phyloP scores from a whole-genome alignment of 2,329 filamentous ascomycete species.

The Curvularia sp. region DNA sequence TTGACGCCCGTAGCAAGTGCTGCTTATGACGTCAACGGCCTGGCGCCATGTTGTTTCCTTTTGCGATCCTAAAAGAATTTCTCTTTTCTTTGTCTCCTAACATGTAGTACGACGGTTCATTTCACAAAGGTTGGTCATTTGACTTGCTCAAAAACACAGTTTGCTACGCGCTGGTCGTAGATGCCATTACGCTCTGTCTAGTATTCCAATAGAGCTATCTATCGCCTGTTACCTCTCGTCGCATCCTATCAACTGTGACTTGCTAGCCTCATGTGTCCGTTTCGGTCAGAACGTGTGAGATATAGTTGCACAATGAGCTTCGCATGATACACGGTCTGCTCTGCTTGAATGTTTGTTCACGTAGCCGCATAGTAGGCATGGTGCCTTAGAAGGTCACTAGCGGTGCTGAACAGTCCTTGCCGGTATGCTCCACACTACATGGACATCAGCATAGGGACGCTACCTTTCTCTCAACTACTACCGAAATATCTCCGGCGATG shows the following conservation, averaged over 20 bases:
- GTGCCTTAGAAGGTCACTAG: neutral
- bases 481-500: too few relatives aligned
- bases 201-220: neutral
- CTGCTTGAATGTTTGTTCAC: neutral
- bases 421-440: too few relatives aligned
- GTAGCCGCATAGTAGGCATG: neutral
- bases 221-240: neutral
- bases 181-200: neutral
- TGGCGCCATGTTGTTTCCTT: neutral
- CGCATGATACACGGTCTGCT: neutral
- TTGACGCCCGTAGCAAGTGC: slow-evolving; percentile 6
- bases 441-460: too few relatives aligned
- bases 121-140: neutral
- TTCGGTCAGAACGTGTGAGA: too few relatives aligned
- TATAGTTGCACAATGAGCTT: too few relatives aligned
- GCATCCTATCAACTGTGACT: neutral
- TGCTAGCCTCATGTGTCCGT: too few relatives aligned
- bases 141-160: neutral
- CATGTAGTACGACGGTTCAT: neutral
- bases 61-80: neutral
- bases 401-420: neutral
- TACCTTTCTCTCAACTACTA: too few relatives aligned
- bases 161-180: neutral
- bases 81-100: neutral
- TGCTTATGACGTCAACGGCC: slow-evolving; percentile 6